phyloP scores from a whole-genome alignment of 1,284 basidiomycete species.

The Rhizoctonia solani region DNA sequence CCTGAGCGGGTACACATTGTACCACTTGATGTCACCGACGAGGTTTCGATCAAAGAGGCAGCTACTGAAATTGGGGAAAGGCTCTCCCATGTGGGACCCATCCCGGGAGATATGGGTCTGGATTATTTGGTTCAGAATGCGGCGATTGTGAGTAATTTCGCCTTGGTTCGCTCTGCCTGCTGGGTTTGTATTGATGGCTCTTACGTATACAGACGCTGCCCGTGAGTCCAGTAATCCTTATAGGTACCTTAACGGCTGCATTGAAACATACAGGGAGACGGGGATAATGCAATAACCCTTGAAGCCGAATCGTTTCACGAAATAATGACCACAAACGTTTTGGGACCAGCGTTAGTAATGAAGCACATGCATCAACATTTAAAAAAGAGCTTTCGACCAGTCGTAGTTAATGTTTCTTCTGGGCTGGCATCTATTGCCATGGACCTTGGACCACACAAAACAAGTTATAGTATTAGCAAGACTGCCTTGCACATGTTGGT shows the following conservation, averaged over 20 bases:
- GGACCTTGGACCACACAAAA: slow-evolving; percentile 39
- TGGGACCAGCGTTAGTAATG: slow-evolving; percentile 46
- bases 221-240: slow-evolving; percentile 41
- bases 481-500: slow-evolving; percentile 42
- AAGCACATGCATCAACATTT: slow-evolving; percentile 45
- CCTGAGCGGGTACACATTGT: slow-evolving; percentile 47
- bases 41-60: slow-evolving; percentile 44
- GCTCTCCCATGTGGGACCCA: slow-evolving; percentile 40
- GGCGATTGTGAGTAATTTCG: slow-evolving; percentile 44
- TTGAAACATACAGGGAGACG: not conserved
- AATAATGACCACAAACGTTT: slow-evolving; percentile 43
- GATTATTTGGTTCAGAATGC: slow-evolving; percentile 52
- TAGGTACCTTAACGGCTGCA: not conserved
- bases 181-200: slow-evolving; percentile 38
- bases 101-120: slow-evolving; percentile 41
- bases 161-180: not conserved
- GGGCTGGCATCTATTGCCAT: slow-evolving; percentile 45
- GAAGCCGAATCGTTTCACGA: slow-evolving; percentile 22
- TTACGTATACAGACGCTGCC: not conserved
- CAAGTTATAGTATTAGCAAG: slow-evolving; percentile 41
- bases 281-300: slow-evolving; percentile 19
- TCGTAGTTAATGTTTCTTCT: slow-evolving; percentile 47
- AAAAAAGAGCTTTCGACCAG: slow-evolving; percentile 45
- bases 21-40: slow-evolving; percentile 46
- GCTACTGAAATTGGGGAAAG: slow-evolving; percentile 41